phyloP scores from a whole-genome alignment of 805 yeast genomes.

The Limtongia smithiae region DNA sequence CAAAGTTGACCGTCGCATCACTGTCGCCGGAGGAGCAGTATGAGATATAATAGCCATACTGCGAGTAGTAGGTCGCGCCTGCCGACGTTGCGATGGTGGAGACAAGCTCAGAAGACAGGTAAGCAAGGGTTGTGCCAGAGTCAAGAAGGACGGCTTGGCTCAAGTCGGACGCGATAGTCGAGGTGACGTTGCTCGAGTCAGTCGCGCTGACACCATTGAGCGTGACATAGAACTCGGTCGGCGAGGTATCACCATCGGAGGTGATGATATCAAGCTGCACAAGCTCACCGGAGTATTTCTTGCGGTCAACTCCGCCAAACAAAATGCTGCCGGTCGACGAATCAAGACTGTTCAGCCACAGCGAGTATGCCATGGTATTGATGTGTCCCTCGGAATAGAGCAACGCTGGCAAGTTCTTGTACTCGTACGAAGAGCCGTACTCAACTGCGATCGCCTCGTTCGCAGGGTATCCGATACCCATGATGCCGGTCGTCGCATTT shows the following conservation, averaged over 20 bases:
- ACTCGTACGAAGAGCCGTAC: conserved; percentile 34
- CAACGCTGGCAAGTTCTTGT: conserved; percentile 64
- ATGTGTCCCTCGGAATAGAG: conserved; percentile 58
- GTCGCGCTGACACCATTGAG: conserved; percentile 22
- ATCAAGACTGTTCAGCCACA: conserved; percentile 48
- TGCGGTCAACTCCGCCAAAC: conserved; percentile 54
- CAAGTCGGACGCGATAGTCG: conserved; percentile 6
- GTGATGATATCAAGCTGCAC: conserved; percentile 11
- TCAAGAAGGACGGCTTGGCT: conserved; percentile 47
- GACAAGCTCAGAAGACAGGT: conserved; percentile 43
- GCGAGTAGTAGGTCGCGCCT: conserved; percentile 41
- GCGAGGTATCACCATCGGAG: conserved; percentile 12
- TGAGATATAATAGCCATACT: conserved; percentile 43
- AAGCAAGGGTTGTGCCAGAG: conserved; percentile 53
- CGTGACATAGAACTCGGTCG: conserved; percentile 24
- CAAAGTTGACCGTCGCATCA: conserved; percentile 40
- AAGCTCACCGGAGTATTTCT: conserved; percentile 46
- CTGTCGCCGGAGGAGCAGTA: conserved; percentile 38
- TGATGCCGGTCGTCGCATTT: conserved; percentile 56
- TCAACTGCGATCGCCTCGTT: conserved; percentile 35
- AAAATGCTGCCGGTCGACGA: conserved; percentile 33
- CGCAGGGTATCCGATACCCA: conserved; percentile 42
- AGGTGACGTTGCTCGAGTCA: conserved; percentile 6
- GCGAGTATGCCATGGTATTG: conserved; percentile 53
- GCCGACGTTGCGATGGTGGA: conserved; percentile 37